Percentiles rank a stretch among this genome's conserved stretches.
phyloP scores from a whole-genome alignment of 345 rosid species.

The Conringia planisiliqua region DNA sequence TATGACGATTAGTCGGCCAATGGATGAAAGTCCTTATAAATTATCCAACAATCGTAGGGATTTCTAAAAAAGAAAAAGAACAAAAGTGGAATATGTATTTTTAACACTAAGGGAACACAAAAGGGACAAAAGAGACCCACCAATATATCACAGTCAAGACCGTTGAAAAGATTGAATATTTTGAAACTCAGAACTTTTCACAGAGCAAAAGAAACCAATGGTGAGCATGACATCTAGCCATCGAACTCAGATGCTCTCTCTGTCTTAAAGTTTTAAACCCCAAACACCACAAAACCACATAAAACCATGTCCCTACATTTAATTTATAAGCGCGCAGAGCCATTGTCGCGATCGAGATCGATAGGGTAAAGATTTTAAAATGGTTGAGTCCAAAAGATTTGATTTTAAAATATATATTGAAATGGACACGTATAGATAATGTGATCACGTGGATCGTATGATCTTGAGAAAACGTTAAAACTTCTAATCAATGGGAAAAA shows the following conservation, averaged over 20 bases:
- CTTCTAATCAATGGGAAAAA: background rate
- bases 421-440: slow-evolving; percentile 24
- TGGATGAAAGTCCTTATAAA: slow-evolving; percentile 1
- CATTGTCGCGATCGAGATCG: slow-evolving; percentile 17
- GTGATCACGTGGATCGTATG: slow-evolving; percentile 33
- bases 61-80: background rate
- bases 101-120: slow-evolving; percentile 24
- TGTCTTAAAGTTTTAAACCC: background rate
- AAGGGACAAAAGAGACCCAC: slow-evolving; percentile 28
- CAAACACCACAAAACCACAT: slow-evolving; percentile 8
- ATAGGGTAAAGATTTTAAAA: slow-evolving; percentile 12
- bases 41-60: slow-evolving; percentile 1
- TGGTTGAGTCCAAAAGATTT: slow-evolving; percentile 13
- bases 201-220: slow-evolving; percentile 20
- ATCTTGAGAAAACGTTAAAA: slow-evolving; percentile 23
- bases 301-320: slow-evolving; percentile 24
- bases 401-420: slow-evolving; percentile 15
- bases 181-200: slow-evolving; percentile 8
- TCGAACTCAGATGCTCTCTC: slow-evolving; percentile 17
- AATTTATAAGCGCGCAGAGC: background rate
- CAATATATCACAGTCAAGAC: slow-evolving; percentile 28
- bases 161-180: slow-evolving; percentile 31
- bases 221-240: slow-evolving; percentile 27
- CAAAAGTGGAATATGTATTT: slow-evolving; percentile 21
- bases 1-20: slow-evolving; percentile 9